A percentile compares a stretch with the other conserved stretches of the same genome.
These are phyloP conservation scores for Kodamaea sagamina DNA, from an alignment of 805 yeast species.

Conservation along the genomic window DNA sequence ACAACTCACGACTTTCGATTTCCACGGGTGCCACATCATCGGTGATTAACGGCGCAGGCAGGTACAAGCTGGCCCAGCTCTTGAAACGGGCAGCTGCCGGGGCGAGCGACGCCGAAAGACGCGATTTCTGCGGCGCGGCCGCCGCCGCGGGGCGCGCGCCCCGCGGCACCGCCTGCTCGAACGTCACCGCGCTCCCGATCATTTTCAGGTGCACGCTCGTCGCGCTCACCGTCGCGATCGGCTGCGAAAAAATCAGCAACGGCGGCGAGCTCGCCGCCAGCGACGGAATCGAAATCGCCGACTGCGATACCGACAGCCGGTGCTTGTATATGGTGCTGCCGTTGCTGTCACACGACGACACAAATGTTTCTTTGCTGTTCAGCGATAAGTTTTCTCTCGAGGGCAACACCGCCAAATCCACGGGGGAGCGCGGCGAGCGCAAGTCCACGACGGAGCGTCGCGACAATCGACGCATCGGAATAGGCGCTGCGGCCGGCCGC, in stretches of 20 bases:
- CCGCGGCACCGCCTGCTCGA: background rate
- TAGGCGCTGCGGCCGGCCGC: conserved; percentile 1
- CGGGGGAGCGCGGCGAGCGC: background rate
- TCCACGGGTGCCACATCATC: conserved; percentile 12
- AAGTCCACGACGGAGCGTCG: conserved; percentile 8
- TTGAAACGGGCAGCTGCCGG: conserved; percentile 1
- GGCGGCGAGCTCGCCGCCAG: conserved; percentile 7
- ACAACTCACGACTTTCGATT: conserved; percentile 13
- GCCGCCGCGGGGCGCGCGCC: background rate
- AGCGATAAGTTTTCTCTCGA: background rate
- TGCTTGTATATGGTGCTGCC: conserved; percentile 2
- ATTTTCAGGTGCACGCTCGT: conserved; percentile 7
- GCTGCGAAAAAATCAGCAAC: conserved; percentile 4
- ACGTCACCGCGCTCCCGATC: background rate
- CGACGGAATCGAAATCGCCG: background rate
- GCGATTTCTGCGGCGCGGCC: background rate
- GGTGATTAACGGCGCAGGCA: conserved; percentile 14
- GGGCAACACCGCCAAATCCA: background rate
- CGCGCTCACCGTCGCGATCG: conserved; percentile 2
- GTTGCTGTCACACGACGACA: background rate
- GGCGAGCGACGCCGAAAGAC: background rate
- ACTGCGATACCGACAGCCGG: background rate
- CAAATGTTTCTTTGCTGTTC: background rate
- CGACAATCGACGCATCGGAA: conserved; percentile 11
- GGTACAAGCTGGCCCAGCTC: conserved; percentile 8